Evolutionary conservation across 805 yeast species (phyloP).

Genomic region (Yamadazyma sp.): DNA sequence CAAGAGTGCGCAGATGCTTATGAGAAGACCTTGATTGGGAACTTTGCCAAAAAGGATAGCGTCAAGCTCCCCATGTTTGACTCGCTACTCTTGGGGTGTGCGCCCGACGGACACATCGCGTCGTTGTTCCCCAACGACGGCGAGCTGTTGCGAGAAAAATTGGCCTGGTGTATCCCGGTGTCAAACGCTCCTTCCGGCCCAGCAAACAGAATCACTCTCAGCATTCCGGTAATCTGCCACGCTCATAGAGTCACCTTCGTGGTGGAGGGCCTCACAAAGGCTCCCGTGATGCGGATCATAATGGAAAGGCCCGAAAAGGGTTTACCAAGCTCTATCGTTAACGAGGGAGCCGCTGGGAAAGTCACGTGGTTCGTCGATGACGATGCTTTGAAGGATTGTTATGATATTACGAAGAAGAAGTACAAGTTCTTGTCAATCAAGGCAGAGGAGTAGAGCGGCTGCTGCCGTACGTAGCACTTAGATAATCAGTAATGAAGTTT

Average conservation of each 20-base stretch:
- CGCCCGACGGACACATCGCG: conserved; percentile 98
- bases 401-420: conserved; percentile 65
- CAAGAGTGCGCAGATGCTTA: conserved; percentile 94
- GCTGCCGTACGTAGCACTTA: conserved; percentile 5
- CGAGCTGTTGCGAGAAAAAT: conserved; percentile 80
- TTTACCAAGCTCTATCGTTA: conserved; percentile 87
- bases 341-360: conserved; percentile 95
- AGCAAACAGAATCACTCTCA: conserved; percentile 48
- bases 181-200: conserved; percentile 92
- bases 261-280: conserved; percentile 94
- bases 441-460: conserved; percentile 8
- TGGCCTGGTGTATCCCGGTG: conserved; percentile 95
- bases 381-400: conserved; percentile 81
- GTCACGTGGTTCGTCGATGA: conserved; percentile 97
- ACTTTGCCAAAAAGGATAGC: conserved; percentile 94
- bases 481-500: too few relatives aligned
- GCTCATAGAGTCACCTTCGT: conserved; percentile 91
- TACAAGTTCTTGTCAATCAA: conserved; percentile 55
- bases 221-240: conserved; percentile 93
- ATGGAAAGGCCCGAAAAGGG: conserved; percentile 98
- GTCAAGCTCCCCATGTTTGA: conserved; percentile 96
- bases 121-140: conserved; percentile 90
- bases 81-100: conserved; percentile 88
- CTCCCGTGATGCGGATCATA: conserved; percentile 84
- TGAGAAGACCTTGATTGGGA: conserved; percentile 80